Percentiles rank a stretch among this genome's conserved stretches.
These are phyloP conservation scores for Hypholoma fasciculare DNA, from an alignment of 768 basidiomycete genomes.

Conservation along the genomic window DNA sequence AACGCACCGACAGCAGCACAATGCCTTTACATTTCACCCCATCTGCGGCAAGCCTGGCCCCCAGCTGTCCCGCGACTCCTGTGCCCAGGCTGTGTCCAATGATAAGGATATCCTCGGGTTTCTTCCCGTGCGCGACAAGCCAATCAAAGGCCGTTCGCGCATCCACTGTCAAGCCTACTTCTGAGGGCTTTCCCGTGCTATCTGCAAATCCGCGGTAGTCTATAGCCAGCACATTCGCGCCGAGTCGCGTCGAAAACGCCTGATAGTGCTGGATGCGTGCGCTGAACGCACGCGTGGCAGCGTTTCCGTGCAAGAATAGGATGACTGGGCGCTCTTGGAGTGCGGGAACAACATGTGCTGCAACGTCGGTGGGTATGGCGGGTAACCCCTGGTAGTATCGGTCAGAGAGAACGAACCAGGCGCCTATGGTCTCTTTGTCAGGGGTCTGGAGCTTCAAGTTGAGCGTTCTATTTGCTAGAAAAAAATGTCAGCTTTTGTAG, in stretches of 20 bases:
- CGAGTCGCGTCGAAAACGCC: slow-evolving; percentile 62
- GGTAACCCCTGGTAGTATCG: slow-evolving; percentile 54
- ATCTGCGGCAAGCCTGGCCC: slow-evolving; percentile 46
- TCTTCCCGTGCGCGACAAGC: slow-evolving; percentile 60
- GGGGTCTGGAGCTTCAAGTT: slow-evolving; percentile 70
- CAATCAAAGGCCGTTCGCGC: slow-evolving; percentile 83
- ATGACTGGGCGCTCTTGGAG: slow-evolving; percentile 66
- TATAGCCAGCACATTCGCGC: slow-evolving; percentile 76
- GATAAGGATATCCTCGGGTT: slow-evolving; percentile 61
- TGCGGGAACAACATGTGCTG: slow-evolving; percentile 50
- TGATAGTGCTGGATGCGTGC: slow-evolving; percentile 71
- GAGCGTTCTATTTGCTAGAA: slow-evolving; percentile 70
- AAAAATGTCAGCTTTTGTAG: background rate
- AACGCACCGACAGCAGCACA: slow-evolving; percentile 48
- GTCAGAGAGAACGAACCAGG: slow-evolving; percentile 83
- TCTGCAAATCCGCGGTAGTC: slow-evolving; percentile 96
- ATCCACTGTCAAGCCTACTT: slow-evolving; percentile 71
- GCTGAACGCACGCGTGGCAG: slow-evolving; percentile 69
- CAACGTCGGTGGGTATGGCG: slow-evolving; percentile 33
- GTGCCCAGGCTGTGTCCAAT: slow-evolving; percentile 91
- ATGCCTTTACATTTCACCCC: slow-evolving; percentile 42
- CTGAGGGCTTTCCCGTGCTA: slow-evolving; percentile 76
- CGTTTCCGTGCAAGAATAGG: slow-evolving; percentile 94
- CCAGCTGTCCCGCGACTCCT: slow-evolving; percentile 62
- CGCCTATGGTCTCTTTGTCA: slow-evolving; percentile 81